Base-by-base conservation (phyloP, 352 stramenopile species). In the Phytophthora capsici region DNA sequence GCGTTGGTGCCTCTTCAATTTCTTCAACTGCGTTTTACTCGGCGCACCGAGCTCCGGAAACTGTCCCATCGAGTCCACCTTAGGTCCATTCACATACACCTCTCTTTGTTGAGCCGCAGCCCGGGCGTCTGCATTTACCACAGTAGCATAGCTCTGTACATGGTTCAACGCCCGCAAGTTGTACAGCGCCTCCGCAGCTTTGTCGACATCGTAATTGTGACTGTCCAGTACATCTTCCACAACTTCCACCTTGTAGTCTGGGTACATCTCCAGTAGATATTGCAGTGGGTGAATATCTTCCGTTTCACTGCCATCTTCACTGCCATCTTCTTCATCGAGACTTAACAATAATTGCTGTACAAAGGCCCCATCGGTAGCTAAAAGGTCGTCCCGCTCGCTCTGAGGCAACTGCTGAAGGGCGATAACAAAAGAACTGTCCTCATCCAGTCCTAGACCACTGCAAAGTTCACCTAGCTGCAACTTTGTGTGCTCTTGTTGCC, bases 161-260 rank as follows among this genome's bases (percentile, higher is more conserved):
- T 83, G 60, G 43, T 77, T 70, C 19, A 90, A 20, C 6, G 75
- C 79, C 1, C 70, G 54, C 12, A 92, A 73, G 50, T 92, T 90
- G 26, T 80, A 32, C 32, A 93, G 69, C 44, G 82, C 82, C 3
- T 77, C 67, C 0, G 78, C 82, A 2, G 84, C 73, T 25, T 73
- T 81, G 4, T 86, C 61, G 1, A 93, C 63, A 40, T 93, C 77
- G 30, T 85, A 89, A 9, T 69, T 51, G 16, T 91, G 68, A 22
- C 75, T 68, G 23, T 90, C 81, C 30, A 89, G 70, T 53, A 90
- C 77, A 43, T 85, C 72, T 25, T 91, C 82, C 41, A 93, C 78
- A 25, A 90, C 71, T 7, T 89, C 74, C 16, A 75, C 69, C 44
- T 78, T 75, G 66, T 85, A 87, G 57, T 80, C 46, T 6, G 84